A percentile compares a stretch with the other conserved stretches of the same genome.
Evolutionary conservation across 2,329 filamentous ascomycete genomes (phyloP).

Genomic region (Sclerotiophoma versabilis): DNA sequence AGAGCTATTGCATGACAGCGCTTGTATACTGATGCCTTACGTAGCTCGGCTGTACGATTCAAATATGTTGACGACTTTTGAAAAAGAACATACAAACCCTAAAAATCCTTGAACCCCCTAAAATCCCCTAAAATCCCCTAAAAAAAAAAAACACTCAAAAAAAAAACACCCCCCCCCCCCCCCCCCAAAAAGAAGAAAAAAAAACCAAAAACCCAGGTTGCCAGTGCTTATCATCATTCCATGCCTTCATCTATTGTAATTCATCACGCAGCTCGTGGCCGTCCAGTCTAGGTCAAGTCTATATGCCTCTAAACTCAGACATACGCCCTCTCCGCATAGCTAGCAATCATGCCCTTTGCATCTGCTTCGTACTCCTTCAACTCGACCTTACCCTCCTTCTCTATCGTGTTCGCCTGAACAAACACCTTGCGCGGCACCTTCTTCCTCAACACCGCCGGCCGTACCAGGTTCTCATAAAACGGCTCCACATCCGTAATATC

Average conservation of each 20-base stretch:
- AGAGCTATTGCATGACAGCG: neutral
- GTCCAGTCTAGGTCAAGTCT: too few relatives aligned
- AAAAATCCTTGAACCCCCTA: too few relatives aligned
- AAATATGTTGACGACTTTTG: neutral
- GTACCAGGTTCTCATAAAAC: constrained; percentile 83
- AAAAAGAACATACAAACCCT: neutral
- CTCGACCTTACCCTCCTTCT: constrained; percentile 59
- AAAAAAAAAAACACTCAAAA: too few relatives aligned
- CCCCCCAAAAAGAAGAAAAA: neutral
- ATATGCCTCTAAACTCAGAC: too few relatives aligned
- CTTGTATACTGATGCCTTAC: constrained; percentile 6
- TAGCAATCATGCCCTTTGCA: constrained; percentile 70
- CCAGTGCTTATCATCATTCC: neutral
- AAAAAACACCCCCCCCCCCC: too few relatives aligned
- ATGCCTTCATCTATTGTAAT: too few relatives aligned
- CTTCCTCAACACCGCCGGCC: constrained; percentile 76
- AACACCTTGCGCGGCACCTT: constrained; percentile 90
- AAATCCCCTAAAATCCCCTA: too few relatives aligned
- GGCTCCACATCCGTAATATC: constrained; percentile 84
- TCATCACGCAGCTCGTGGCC: too few relatives aligned
- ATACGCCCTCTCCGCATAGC: constrained; percentile 48
- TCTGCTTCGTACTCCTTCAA: constrained; percentile 88
- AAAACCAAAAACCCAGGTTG: too few relatives aligned
- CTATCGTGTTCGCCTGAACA: constrained; percentile 89
- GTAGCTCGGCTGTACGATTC: constrained; percentile 17